Conservation (phyloP, 305 asterid genomes). For the Rubia peregrina region DNA sequence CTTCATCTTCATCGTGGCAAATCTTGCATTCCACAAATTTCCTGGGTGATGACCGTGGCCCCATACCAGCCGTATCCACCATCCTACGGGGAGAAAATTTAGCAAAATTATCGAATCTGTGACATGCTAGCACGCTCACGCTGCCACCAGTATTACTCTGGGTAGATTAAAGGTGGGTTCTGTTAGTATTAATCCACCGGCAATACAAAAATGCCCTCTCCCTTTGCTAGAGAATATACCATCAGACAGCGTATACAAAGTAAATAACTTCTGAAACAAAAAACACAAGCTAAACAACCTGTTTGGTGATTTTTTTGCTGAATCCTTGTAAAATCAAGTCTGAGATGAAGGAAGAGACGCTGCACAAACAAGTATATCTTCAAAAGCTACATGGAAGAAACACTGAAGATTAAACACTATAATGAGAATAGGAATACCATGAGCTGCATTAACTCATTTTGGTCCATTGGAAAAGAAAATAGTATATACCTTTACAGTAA, state of each 20-base stretch:
- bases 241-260: too few relatives aligned
- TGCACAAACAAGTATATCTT: constrained; percentile 20
- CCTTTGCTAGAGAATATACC: too few relatives aligned
- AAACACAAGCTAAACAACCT: constrained; percentile 18
- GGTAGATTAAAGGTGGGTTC: constrained; percentile 10
- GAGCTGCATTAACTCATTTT: constrained; percentile 5
- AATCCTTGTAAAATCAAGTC: constrained; percentile 6
- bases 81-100: constrained; percentile 35
- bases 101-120: constrained; percentile 18
- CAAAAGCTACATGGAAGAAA: background rate
- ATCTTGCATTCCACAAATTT: constrained; percentile 64
- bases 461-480: background rate
- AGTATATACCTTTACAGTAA: background rate
- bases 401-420: background rate
- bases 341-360: constrained; percentile 19
- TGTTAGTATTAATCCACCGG: too few relatives aligned
- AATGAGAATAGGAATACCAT: background rate
- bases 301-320: constrained; percentile 13
- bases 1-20: constrained; percentile 79
- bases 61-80: constrained; percentile 37
- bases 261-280: too few relatives aligned
- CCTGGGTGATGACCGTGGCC: constrained; percentile 23
- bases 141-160: constrained; percentile 20
- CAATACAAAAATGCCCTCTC: too few relatives aligned
- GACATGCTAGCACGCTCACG: constrained; percentile 24